These are phyloP conservation scores for Phialocephala subalpina DNA, from an alignment of 2,329 filamentous ascomycete genomes.

Conservation along the genomic window DNA sequence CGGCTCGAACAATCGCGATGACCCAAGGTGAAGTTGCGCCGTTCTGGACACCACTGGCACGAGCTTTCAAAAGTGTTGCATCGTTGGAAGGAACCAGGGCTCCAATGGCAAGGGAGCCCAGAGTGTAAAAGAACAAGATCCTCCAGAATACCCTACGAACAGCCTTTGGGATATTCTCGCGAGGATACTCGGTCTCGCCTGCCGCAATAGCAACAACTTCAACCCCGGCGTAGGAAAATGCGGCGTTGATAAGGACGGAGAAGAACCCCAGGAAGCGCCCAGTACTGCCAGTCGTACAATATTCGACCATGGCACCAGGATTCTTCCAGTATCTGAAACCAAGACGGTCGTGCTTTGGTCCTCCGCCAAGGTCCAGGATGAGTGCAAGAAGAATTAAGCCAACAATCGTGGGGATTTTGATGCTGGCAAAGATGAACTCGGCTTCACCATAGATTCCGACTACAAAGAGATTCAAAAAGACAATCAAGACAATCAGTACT, in stretches of 20 bases:
- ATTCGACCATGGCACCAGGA: constrained; percentile 75
- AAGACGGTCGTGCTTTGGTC: constrained; percentile 74
- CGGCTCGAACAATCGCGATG: no score
- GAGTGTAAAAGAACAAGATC: constrained; percentile 76
- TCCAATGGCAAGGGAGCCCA: constrained; percentile 75
- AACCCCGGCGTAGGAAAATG: constrained; percentile 58
- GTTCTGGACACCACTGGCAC: constrained; percentile 73
- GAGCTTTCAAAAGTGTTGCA: constrained; percentile 67
- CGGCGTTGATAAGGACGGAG: constrained; percentile 56
- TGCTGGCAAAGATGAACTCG: constrained; percentile 67
- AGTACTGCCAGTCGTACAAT: constrained; percentile 67
- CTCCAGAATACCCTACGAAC: constrained; percentile 84
- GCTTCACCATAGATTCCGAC: constrained; percentile 66
- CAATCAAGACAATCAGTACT: constrained; percentile 49
- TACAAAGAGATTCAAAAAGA: constrained; percentile 62
- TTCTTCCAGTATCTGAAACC: constrained; percentile 75
- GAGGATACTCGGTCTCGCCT: constrained; percentile 76
- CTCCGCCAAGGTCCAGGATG: constrained; percentile 83
- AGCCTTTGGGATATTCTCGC: constrained; percentile 73
- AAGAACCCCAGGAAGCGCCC: constrained; percentile 76
- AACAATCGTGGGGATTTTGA: constrained; percentile 65
- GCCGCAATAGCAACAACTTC: constrained; percentile 58
- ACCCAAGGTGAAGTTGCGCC: constrained; percentile 69
- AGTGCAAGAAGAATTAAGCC: constrained; percentile 81
- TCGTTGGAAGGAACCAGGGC: constrained; percentile 77